phyloP scores from a whole-genome alignment of 1,139 yeast genomes.

The Debaryomyces udenii region DNA sequence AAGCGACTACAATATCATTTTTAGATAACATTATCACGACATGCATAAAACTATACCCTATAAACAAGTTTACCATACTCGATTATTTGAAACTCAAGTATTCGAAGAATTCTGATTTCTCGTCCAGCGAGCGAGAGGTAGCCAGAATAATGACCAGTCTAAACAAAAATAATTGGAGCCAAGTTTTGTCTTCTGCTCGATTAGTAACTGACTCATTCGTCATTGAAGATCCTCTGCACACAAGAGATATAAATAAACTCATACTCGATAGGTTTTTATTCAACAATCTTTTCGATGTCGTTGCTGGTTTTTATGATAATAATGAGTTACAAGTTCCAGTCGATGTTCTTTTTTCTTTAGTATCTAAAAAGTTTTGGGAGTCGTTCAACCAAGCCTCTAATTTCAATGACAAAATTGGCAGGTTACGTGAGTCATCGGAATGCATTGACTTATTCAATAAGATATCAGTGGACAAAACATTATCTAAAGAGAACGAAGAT shows the following conservation, averaged over 20 bases:
- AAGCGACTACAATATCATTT: slow-evolving; percentile 21
- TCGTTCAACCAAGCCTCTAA: slow-evolving; percentile 52
- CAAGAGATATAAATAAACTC: slow-evolving; percentile 29
- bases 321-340: slow-evolving; percentile 19
- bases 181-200: slow-evolving; percentile 26
- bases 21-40: slow-evolving; percentile 35
- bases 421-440: slow-evolving; percentile 42
- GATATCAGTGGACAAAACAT: slow-evolving; percentile 15
- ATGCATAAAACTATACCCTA: slow-evolving; percentile 46
- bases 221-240: slow-evolving; percentile 25
- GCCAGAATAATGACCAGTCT: slow-evolving; percentile 34
- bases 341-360: slow-evolving; percentile 23
- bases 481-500: slow-evolving; percentile 17
- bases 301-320: slow-evolving; percentile 24
- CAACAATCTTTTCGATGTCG: slow-evolving; percentile 37
- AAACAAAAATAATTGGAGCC: slow-evolving; percentile 35
- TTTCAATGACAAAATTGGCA: slow-evolving; percentile 52
- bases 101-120: slow-evolving; percentile 18
- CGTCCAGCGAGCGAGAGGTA: slow-evolving; percentile 30
- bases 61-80: slow-evolving; percentile 42
- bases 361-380: slow-evolving; percentile 53
- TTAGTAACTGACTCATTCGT: slow-evolving; percentile 30
- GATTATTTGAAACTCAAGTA: slow-evolving; percentile 38
- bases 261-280: slow-evolving; percentile 45
- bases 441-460: slow-evolving; percentile 42